phyloP scores from a whole-genome alignment of 768 basidiomycete species.

The Auricularia auricula-judae region DNA sequence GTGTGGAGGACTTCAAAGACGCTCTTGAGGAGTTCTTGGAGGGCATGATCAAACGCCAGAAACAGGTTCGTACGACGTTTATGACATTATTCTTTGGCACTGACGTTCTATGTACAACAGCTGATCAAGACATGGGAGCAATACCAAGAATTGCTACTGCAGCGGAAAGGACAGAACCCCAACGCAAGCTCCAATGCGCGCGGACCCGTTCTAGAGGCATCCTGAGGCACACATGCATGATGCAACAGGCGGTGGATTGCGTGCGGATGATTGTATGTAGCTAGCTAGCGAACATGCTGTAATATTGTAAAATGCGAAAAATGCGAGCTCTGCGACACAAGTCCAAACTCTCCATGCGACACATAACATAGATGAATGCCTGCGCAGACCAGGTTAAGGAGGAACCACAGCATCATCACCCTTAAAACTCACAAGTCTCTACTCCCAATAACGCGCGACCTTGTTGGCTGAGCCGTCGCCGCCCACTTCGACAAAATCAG shows the following conservation, averaged over 20 bases:
- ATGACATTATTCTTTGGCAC: not conserved
- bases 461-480: slow-evolving; percentile 46
- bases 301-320: not conserved
- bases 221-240: not conserved
- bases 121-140: slow-evolving; percentile 71
- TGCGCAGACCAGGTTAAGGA: no score
- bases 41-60: slow-evolving; percentile 78
- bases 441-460: slow-evolving; percentile 72
- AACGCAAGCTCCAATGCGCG: not conserved
- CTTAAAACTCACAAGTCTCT: not conserved
- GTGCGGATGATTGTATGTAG: not conserved
- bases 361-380: no score
- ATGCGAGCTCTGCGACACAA: no score
- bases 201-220: not conserved
- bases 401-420: no score
- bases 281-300: not conserved
- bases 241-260: not conserved
- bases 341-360: no score
- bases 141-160: slow-evolving; percentile 66
- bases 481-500: slow-evolving; percentile 66
- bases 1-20: slow-evolving; percentile 86
- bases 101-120: slow-evolving; percentile 23
- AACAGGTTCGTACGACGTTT: slow-evolving; percentile 38
- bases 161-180: slow-evolving; percentile 8
- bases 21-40: slow-evolving; percentile 75